Evolutionary conservation across 129 eudicot species (phyloP).

Genomic region (Gnaphalium uliginosum): DNA sequence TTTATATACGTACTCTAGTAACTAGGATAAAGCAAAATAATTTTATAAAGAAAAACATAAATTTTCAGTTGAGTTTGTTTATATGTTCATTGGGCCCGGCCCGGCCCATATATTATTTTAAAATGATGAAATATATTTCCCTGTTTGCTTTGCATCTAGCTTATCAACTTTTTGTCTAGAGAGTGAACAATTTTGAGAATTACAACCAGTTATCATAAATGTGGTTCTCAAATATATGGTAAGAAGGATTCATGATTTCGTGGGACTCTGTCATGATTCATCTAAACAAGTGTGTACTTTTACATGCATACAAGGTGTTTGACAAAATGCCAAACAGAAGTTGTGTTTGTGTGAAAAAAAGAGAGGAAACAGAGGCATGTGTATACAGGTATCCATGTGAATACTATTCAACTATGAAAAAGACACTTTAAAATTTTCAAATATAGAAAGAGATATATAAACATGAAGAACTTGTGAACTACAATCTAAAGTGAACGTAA

Average conservation of each 20-base stretch:
- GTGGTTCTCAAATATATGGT: neutral
- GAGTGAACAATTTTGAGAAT: neutral
- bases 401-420: no score
- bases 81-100: neutral
- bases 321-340: neutral
- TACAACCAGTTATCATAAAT: neutral
- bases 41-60: no score
- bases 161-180: neutral
- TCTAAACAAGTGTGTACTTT: no score
- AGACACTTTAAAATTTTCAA: no score
- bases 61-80: no score
- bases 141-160: no score
- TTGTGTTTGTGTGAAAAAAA: neutral
- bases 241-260: neutral
- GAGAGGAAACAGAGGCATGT: no score
- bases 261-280: neutral
- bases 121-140: neutral
- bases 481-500: neutral
- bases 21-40: no score
- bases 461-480: no score
- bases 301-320: neutral
- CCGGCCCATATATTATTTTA: neutral
- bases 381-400: no score
- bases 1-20: no score
- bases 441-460: no score